These are phyloP conservation scores for Avena sativa DNA, from an alignment of 176 grass and related monocot species.

Conservation along the genomic window DNA sequence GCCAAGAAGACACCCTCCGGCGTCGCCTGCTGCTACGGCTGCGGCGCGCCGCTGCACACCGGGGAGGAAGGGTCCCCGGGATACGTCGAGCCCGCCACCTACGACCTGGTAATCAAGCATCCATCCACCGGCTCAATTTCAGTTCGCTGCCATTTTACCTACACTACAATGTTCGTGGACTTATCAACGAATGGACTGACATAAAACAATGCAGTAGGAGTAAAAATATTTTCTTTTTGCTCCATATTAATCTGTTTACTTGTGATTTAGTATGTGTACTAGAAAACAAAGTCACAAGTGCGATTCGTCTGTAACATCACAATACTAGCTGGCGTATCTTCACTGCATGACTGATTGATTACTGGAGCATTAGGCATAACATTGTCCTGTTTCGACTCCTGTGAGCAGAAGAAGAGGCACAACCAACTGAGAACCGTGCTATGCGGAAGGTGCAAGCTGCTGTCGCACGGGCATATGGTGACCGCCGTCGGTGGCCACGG, in stretches of 20 bases:
- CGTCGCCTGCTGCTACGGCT: slow-evolving; percentile 84
- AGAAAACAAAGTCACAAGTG: neutral
- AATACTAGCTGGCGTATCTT: neutral
- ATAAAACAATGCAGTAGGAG: neutral
- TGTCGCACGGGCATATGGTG: slow-evolving; percentile 89
- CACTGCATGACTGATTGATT: neutral
- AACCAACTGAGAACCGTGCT: slow-evolving; percentile 76
- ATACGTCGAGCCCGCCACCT: slow-evolving; percentile 65
- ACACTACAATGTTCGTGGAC: neutral
- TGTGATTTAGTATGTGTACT: neutral
- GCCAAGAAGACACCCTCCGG: slow-evolving; percentile 46
- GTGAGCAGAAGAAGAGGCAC: slow-evolving; percentile 83
- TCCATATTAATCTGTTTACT: no score
- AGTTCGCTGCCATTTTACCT: neutral
- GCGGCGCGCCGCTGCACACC: slow-evolving; percentile 88
- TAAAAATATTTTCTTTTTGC: neutral
- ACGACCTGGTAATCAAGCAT: slow-evolving; percentile 56
- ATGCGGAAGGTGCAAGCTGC: slow-evolving; percentile 76
- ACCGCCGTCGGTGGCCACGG: slow-evolving; percentile 95
- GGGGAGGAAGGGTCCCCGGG: slow-evolving; percentile 71
- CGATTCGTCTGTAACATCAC: neutral
- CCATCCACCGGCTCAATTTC: neutral
- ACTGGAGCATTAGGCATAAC: no score
- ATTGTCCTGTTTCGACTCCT: neutral
- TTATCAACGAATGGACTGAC: neutral